A percentile compares a stretch with the other conserved stretches of the same genome.
Evolutionary conservation across 495 filamentous ascomycete species (phyloP).

Genomic region (Aspergillus saccharolyticus): DNA sequence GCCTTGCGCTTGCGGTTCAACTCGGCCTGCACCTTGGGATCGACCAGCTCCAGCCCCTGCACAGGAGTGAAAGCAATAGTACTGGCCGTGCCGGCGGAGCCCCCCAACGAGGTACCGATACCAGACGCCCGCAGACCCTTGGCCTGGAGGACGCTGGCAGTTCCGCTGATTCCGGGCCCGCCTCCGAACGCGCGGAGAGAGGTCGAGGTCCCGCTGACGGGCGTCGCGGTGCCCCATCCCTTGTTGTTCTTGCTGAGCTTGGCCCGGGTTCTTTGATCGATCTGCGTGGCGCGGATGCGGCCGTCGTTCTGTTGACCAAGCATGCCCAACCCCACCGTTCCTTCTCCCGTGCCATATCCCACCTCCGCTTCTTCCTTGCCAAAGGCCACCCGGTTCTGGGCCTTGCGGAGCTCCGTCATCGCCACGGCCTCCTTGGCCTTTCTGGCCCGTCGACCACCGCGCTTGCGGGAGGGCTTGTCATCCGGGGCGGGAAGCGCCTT

Average conservation of each 20-base stretch:
- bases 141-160: slow-evolving; percentile 60
- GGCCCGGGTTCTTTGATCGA: slow-evolving; percentile 88
- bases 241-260: slow-evolving; percentile 93
- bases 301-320: slow-evolving; percentile 84
- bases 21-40: slow-evolving; percentile 82
- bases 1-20: slow-evolving; percentile 82
- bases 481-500: slow-evolving; percentile 90
- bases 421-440: slow-evolving; percentile 96
- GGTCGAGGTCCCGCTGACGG: slow-evolving; percentile 59
- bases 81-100: slow-evolving; percentile 67
- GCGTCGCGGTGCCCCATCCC: slow-evolving; percentile 81
- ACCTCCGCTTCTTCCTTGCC: slow-evolving; percentile 94
- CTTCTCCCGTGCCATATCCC: slow-evolving; percentile 83
- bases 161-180: slow-evolving; percentile 53
- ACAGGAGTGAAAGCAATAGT: slow-evolving; percentile 90
- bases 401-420: slow-evolving; percentile 95
- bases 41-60: slow-evolving; percentile 91
- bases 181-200: slow-evolving; percentile 66
- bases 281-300: slow-evolving; percentile 77
- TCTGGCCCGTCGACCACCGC: slow-evolving; percentile 83
- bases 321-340: slow-evolving; percentile 89
- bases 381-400: slow-evolving; percentile 93
- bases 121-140: slow-evolving; percentile 72
- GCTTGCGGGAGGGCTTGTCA: slow-evolving; percentile 90
- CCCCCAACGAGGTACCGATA: slow-evolving; percentile 60